Percentiles rank a stretch among this genome's conserved stretches.
Evolutionary conservation across 441 rosid genomes (phyloP).

Genomic region (Eugenia klotzschiana): DNA sequence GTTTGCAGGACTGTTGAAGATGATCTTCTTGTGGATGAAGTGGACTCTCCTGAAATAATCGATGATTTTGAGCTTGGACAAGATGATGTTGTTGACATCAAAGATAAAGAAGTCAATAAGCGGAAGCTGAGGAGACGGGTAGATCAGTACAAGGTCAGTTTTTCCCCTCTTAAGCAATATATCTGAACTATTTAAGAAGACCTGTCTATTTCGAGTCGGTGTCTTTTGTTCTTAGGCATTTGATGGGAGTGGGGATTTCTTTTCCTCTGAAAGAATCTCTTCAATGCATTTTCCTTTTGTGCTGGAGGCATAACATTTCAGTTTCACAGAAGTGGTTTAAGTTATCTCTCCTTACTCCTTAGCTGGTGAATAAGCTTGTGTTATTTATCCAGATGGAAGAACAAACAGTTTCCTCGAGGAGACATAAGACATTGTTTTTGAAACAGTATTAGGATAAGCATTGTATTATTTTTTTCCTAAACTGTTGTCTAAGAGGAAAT

Average conservation of each 20-base stretch:
- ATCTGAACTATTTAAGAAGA: not conserved
- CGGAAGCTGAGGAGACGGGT: slow-evolving; percentile 65
- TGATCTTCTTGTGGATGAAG: slow-evolving; percentile 69
- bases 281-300: not conserved
- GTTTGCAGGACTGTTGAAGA: slow-evolving; percentile 66
- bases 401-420: not conserved
- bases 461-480: not conserved
- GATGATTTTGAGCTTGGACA: slow-evolving; percentile 86
- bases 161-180: not conserved
- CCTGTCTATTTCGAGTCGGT: not conserved
- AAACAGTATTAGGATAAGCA: not conserved
- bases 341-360: not conserved
- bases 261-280: not conserved
- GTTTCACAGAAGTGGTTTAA: not conserved
- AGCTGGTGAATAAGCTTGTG: not conserved
- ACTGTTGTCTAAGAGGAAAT: not conserved
- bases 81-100: slow-evolving; percentile 72
- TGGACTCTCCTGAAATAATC: slow-evolving; percentile 55
- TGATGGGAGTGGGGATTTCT: not conserved
- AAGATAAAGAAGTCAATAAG: slow-evolving; percentile 77
- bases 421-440: not conserved
- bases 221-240: not conserved
- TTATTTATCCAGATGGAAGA: not conserved
- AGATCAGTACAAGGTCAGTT: slow-evolving; percentile 59
- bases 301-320: not conserved